A percentile compares a stretch with the other conserved stretches of the same genome.
These are phyloP conservation scores for Jackrogersella minutella DNA, from an alignment of 495 filamentous ascomycete species.

Conservation along the genomic window DNA sequence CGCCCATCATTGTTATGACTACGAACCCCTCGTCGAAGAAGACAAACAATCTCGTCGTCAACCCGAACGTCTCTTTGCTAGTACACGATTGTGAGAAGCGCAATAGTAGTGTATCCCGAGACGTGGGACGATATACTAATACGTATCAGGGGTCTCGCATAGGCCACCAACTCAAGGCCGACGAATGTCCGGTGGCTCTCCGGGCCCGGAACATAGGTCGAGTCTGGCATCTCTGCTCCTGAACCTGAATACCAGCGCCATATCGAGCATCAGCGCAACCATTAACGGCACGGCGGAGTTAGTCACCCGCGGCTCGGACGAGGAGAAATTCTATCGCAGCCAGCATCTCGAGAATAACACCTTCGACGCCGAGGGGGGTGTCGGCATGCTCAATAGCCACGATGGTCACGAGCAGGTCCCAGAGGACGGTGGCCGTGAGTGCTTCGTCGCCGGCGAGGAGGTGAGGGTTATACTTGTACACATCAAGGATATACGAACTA, in stretches of 20 bases:
- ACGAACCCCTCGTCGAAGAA: slow-evolving; percentile 89
- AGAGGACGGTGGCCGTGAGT: slow-evolving; percentile 62
- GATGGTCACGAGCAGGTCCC: slow-evolving; percentile 9
- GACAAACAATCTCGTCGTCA: slow-evolving; percentile 82
- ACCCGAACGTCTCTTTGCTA: slow-evolving; percentile 91
- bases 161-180: slow-evolving; percentile 80
- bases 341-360: slow-evolving; percentile 92
- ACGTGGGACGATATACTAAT: not conserved
- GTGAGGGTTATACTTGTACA: slow-evolving; percentile 77
- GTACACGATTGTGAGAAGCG: slow-evolving; percentile 84
- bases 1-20: slow-evolving; percentile 90
- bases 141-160: slow-evolving; percentile 75
- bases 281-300: slow-evolving; percentile 85
- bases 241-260: slow-evolving; percentile 85
- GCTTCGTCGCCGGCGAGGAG: slow-evolving; percentile 73
- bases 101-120: not conserved
- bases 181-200: slow-evolving; percentile 65
- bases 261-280: slow-evolving; percentile 91
- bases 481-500: slow-evolving; percentile 76
- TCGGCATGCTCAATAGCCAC: slow-evolving; percentile 44
- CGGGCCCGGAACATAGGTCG: slow-evolving; percentile 68
- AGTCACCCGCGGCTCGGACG: slow-evolving; percentile 72
- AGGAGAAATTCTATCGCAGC: slow-evolving; percentile 82
- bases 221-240: slow-evolving; percentile 82
- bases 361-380: slow-evolving; percentile 65